Evolutionary conservation across 805 yeast genomes (phyloP).

Genomic region (Lipomyces yamadae): DNA sequence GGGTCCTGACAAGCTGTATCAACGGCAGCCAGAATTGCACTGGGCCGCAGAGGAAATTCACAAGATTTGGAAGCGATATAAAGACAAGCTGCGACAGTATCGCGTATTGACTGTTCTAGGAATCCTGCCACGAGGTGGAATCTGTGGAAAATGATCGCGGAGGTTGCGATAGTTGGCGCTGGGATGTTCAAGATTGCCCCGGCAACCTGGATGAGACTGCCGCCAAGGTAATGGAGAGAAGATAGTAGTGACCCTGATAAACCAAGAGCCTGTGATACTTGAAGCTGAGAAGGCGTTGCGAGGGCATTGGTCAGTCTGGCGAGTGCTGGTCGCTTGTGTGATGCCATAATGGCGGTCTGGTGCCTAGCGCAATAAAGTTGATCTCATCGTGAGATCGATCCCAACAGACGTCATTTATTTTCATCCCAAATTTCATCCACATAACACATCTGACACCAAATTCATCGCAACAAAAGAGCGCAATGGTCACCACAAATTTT

Average conservation of each 20-base stretch:
- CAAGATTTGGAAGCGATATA: slow-evolving; percentile 30
- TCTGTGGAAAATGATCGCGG: slow-evolving; percentile 31
- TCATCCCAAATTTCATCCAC: background rate
- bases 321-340: background rate
- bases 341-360: background rate
- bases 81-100: slow-evolving; percentile 26
- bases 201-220: slow-evolving; percentile 29
- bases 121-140: slow-evolving; percentile 31
- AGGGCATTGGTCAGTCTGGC: slow-evolving; percentile 24
- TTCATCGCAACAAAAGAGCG: background rate
- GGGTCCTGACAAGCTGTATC: slow-evolving; percentile 24
- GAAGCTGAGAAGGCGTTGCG: slow-evolving; percentile 32
- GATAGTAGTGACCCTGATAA: slow-evolving; percentile 9
- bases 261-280: slow-evolving; percentile 18
- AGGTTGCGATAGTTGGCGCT: slow-evolving; percentile 26
- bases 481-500: slow-evolving; percentile 27
- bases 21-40: slow-evolving; percentile 22
- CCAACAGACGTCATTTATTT: background rate
- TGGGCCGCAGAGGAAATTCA: slow-evolving; percentile 22
- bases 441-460: background rate
- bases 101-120: slow-evolving; percentile 22
- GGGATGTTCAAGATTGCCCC: slow-evolving; percentile 27
- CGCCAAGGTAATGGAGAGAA: slow-evolving; percentile 28
- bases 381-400: background rate
- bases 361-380: background rate